Percentiles rank a stretch among this genome's conserved stretches.
These are phyloP conservation scores for Trichoderma sp. DNA, from an alignment of 2,329 filamentous ascomycete species.

Conservation along the genomic window DNA sequence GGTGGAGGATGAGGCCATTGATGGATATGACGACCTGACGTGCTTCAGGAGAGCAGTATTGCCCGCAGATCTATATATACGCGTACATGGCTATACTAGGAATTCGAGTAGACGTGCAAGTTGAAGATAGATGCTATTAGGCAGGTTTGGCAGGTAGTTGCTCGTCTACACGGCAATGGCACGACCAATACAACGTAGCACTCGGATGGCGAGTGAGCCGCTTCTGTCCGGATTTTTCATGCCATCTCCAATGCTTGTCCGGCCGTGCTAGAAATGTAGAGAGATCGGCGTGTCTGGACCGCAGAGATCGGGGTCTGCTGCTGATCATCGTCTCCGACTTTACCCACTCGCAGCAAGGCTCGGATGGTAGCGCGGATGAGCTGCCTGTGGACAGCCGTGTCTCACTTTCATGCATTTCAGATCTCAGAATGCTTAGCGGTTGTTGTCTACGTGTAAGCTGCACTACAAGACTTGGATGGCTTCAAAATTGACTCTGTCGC, in stretches of 20 bases:
- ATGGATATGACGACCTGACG: background rate
- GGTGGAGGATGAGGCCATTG: background rate
- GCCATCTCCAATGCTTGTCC: background rate
- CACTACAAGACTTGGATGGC: background rate
- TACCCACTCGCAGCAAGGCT: slow-evolving; percentile 5
- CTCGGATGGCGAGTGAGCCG: background rate
- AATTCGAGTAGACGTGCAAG: background rate
- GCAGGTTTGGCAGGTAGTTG: background rate
- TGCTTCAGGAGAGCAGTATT: background rate
- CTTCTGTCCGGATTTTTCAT: background rate
- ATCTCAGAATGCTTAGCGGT: background rate
- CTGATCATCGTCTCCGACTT: slow-evolving; percentile 15
- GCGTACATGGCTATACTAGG: background rate
- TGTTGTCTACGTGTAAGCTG: background rate
- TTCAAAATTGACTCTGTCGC: background rate
- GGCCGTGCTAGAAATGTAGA: background rate
- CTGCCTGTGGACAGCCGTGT: background rate
- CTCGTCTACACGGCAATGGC: background rate
- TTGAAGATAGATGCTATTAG: background rate
- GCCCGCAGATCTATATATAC: background rate
- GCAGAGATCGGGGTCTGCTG: slow-evolving; percentile 14
- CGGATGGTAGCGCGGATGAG: slow-evolving; percentile 1
- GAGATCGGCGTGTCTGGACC: slow-evolving; percentile 17
- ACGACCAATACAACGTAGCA: background rate
- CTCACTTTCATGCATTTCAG: background rate